phyloP scores from a whole-genome alignment of 257 asterid species.

The Forsythia viridissima region DNA sequence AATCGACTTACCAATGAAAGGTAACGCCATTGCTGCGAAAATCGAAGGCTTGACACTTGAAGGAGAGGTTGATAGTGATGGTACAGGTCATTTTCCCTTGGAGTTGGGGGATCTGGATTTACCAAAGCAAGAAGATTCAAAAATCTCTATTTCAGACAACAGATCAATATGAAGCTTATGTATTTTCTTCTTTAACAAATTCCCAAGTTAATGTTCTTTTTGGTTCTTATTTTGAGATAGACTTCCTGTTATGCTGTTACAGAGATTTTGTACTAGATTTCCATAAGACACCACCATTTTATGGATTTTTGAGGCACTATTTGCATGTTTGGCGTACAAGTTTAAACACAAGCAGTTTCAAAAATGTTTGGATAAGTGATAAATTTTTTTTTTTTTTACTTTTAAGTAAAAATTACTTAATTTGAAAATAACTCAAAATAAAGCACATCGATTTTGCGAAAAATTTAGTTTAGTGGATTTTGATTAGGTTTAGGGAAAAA shows the following conservation, averaged over 20 bases:
- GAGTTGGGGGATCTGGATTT: constrained; percentile 45
- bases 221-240: not conserved
- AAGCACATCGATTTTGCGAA: too few species aligned
- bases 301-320: too few species aligned
- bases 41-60: constrained; percentile 48
- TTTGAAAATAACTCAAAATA: too few species aligned
- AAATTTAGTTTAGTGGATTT: too few species aligned
- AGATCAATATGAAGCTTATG: constrained; percentile 10
- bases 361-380: too few species aligned
- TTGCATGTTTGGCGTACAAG: too few species aligned
- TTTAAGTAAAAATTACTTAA: too few species aligned
- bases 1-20: constrained; percentile 33
- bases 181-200: not conserved
- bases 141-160: constrained; percentile 19
- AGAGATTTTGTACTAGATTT: not conserved
- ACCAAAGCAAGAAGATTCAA: constrained; percentile 24
- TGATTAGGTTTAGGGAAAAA: too few species aligned
- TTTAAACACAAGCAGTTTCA: too few species aligned
- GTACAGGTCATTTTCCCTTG: constrained; percentile 58
- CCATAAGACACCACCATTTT: not conserved
- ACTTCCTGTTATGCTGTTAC: not conserved
- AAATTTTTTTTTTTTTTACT: too few species aligned
- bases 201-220: not conserved
- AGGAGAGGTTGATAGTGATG: constrained; percentile 60
- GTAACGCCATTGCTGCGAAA: constrained; percentile 29